Evolutionary conservation across 2,329 filamentous ascomycete species (phyloP), one percentile per base, ranked within the genome.

Genomic region (Botrytis paeoniae): DNA sequence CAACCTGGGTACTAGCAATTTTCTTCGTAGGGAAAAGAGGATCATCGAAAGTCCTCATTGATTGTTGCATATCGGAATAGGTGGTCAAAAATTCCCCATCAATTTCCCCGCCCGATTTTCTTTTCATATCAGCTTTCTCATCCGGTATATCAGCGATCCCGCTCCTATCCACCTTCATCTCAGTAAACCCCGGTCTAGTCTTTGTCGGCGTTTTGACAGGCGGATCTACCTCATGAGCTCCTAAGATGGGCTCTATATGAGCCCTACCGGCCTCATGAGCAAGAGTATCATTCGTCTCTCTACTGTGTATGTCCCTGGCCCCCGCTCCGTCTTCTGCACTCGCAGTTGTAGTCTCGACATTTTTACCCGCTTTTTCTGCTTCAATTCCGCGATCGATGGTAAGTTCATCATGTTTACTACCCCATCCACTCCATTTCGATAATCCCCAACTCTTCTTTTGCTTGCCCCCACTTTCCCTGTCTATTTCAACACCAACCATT

Each of bases 401-500:
- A 75, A 86, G 86, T 81, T 95, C 88, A 80, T 98, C 96, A 79
- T 98, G 94, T 80, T 93, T 97, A 63, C 92, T 95, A 22, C 93
- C 94, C 92, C 94, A 97, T 1, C 91, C 85, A 68, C 90, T 92
- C 95, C 95, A 98, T 76, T 98, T 84, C 3, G 91, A 89, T 81
- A 98, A 85, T 12, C 92, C 93, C 82, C 92, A 89, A 76, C 92
- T 94, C 85, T 88, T 91, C 76, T 83, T 82, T 71, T 81, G 86
- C 82, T 85, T 89, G 80, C 87, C 86, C 77, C 85, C 85, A n/a
- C 85, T 81, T 77, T 84, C 77, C 20, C 39, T 54, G 69, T 84
- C 83, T 76, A 84, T 77, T 68, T 83, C 83, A 74, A 85, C 79
- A 65, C 84, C 81, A 51, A 83, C 83, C 75, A 85, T 86, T 73